Conservation (phyloP, 257 asterid species). For the Rubia yunnanensis region DNA sequence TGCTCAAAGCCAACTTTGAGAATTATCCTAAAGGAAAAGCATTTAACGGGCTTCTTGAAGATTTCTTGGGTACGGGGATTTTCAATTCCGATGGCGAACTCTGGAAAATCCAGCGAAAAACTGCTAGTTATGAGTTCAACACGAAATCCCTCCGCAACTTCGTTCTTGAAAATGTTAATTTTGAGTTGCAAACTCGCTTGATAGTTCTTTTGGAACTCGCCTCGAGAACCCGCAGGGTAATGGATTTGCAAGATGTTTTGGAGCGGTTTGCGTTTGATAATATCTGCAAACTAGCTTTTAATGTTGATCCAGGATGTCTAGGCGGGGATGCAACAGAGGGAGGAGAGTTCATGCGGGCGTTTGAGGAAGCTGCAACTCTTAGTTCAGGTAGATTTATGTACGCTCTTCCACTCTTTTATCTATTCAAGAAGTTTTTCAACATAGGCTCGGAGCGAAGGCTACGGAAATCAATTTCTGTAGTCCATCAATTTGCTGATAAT, state of each 20-base stretch:
- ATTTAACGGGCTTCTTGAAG: conserved; percentile 44
- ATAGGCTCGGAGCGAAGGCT: conserved; percentile 59
- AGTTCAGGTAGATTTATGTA: conserved; percentile 73
- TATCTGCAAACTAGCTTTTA: conserved; percentile 63
- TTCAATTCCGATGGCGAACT: conserved; percentile 62
- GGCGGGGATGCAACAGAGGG: conserved; percentile 54
- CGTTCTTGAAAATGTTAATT: conserved; percentile 47
- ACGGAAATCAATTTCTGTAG: conserved; percentile 38
- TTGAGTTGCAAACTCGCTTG: conserved; percentile 42
- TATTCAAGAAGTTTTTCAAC: conserved; percentile 41
- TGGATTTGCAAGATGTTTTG: conserved; percentile 68
- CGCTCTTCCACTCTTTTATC: conserved; percentile 34
- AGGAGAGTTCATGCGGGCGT: conserved; percentile 66
- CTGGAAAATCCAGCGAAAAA: conserved; percentile 72
- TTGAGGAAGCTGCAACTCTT: conserved; percentile 66
- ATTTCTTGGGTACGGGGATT: conserved; percentile 70
- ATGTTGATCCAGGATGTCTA: conserved; percentile 67
- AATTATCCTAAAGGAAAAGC: conserved; percentile 75
- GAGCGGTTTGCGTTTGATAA: conserved; percentile 84
- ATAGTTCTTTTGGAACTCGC: conserved; percentile 46
- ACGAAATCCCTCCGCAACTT: conserved; percentile 76
- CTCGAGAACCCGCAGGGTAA: conserved; percentile 6
- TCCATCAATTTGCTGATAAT: conserved; percentile 60
- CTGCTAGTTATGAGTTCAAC: conserved; percentile 84
- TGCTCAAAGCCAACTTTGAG: conserved; percentile 61